Base-by-base conservation (phyloP, 805 yeast genomes). In the Schwanniomyces yamadae region DNA sequence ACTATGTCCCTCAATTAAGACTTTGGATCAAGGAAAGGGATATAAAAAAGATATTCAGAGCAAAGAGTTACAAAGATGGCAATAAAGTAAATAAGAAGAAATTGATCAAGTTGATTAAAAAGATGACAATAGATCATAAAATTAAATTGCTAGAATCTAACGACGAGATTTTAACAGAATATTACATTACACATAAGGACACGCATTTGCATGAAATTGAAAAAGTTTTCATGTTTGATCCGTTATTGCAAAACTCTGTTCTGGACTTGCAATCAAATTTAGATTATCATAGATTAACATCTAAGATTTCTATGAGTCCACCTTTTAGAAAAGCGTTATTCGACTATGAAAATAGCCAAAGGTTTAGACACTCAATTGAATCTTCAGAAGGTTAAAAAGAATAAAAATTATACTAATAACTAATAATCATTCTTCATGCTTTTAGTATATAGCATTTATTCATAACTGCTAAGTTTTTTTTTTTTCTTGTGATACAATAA, bases 191-290 rank as follows among this genome's bases (percentile, higher is more conserved):
- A 3, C 54, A 54, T 16, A 48, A 54, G 31, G 33, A 37, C 13
- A 55, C 63, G 5, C 41, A 44, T 16, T 43, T 46, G 19, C 64
- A 59, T 42, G 54, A 52, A 34, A 31, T 47, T 24, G 57, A 54
- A 31, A 45, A 51, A 39, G 40, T 45, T 19, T 48, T 41, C 17
- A 40, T 51, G 39, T 44, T 46, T 30, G 59, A 46, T 28, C 48
- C 54, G 33, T 32, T 49, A n/a, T 45, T 54, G 28, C 50, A 46
- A 33, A 36, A 34, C 23, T 36, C 42, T 22, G 34, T 42, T 6
- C 25, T 39, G 7, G 52, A 54, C 26, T 46, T 50, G 29, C 39
- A 39, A 20, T 32, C 33, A n/a, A 51, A 50, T 26, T 41, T 35
- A 7, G 56, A 52, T 4, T 57, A 57, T 35, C 55, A 57, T 39